Percentiles rank a stretch among this genome's conserved stretches.
Evolutionary conservation across 805 yeast species (phyloP).

Genomic region (Millerozyma miso): DNA sequence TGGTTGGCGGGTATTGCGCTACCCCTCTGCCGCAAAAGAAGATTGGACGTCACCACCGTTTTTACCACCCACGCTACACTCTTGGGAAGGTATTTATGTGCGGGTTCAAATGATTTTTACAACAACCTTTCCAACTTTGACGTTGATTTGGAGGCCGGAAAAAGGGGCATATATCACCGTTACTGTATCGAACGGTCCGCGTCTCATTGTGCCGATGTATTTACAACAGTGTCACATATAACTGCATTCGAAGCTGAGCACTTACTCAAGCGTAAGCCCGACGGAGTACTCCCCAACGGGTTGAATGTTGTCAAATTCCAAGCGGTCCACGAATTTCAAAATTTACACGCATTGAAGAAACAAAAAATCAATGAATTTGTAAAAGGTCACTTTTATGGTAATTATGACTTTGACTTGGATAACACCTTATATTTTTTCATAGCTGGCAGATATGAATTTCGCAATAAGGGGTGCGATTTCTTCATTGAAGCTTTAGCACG

Average conservation of each 20-base stretch:
- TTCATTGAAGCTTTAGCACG: slow-evolving; percentile 91
- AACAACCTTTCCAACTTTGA: slow-evolving; percentile 85
- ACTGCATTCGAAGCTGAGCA: slow-evolving; percentile 97
- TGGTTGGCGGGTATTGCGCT: slow-evolving; percentile 97
- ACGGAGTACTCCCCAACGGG: slow-evolving; percentile 96
- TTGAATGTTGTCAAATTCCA: slow-evolving; percentile 92
- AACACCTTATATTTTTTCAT: slow-evolving; percentile 93
- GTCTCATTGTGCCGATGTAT: slow-evolving; percentile 92
- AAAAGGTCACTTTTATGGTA: slow-evolving; percentile 96
- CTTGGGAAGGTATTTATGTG: slow-evolving; percentile 91
- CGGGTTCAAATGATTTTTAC: slow-evolving; percentile 94
- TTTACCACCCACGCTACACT: slow-evolving; percentile 97
- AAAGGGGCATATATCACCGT: slow-evolving; percentile 94
- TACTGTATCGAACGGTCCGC: slow-evolving; percentile 97
- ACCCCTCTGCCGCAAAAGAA: slow-evolving; percentile 86
- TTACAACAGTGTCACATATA: slow-evolving; percentile 94
- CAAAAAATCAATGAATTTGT: slow-evolving; percentile 91
- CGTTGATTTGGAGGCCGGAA: slow-evolving; percentile 97
- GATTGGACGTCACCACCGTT: slow-evolving; percentile 89
- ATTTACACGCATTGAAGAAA: slow-evolving; percentile 87
- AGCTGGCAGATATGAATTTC: slow-evolving; percentile 95
- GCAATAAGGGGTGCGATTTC: slow-evolving; percentile 96
- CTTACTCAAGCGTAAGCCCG: slow-evolving; percentile 90
- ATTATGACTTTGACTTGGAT: slow-evolving; percentile 89
- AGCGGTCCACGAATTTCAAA: slow-evolving; percentile 97